Base-by-base conservation (phyloP, 2,329 filamentous ascomycete species). In the Pseudogymnoascus sp. region DNA sequence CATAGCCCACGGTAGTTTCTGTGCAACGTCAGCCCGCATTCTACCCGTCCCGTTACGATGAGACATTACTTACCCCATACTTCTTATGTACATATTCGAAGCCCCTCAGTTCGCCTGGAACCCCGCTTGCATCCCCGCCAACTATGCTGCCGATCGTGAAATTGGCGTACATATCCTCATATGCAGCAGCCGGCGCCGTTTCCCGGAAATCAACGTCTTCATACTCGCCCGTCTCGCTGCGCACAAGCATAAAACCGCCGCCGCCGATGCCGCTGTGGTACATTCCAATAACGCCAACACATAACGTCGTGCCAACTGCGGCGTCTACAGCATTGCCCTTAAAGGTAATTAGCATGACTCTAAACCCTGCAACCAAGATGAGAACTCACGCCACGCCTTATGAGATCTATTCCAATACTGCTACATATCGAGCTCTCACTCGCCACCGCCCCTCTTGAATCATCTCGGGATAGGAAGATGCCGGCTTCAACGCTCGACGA, bases 131-230 rank as follows among this genome's bases (percentile, higher is more conserved):
- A 34, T 96, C 76, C 0, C 91, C 92, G 2, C 90, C 89, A 28
- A 78, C 79, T 1, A 93, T 78, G 62, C 90, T 92, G 1, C 82
- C 85, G 1, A 81, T 75, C 0, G 82, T 79, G 67, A 95, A 88
- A 62, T 86, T 85, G 64, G 84, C 81, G 74, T 89, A 97, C 93
- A 97, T 97, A 70, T 96, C 85, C 74, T 92, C 81, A 67, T 82
- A 87, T 0, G 92, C 90, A 0, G 90, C 89, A 0, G 88, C 89
- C 0, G 93, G 93, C 0, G 93, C 93, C 0, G 89, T 86, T 74
- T 97, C 93, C 56, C 93, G 83, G 72, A 96, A 97, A 75, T 97
- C 93, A 68, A 97, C 86, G 64, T 88, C 87, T 72, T 96, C 91
- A 72, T 93, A 96, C 16, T 80, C 79, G n/a, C 91, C 91, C 64